A percentile compares a stretch with the other conserved stretches of the same genome.
Conservation (phyloP, 495 filamentous ascomycete species). For the Aspergillus heteromorphus region DNA sequence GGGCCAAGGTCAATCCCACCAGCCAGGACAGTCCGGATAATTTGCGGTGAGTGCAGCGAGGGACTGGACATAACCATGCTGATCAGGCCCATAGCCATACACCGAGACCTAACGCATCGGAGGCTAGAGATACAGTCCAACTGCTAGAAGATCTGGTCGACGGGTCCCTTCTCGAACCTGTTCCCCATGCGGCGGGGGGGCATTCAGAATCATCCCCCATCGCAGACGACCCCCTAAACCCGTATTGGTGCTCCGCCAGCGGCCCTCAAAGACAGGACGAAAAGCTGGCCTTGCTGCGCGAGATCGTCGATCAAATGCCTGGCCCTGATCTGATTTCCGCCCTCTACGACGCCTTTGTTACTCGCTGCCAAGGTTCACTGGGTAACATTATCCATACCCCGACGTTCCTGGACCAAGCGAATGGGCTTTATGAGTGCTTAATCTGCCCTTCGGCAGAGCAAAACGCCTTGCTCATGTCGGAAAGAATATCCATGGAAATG, state of each 20-base stretch:
- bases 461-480: neutral
- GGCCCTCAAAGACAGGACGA: neutral
- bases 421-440: neutral
- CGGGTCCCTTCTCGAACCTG: neutral
- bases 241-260: neutral
- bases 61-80: too few species aligned
- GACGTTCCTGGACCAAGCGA: slow-evolving; percentile 16
- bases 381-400: slow-evolving; percentile 22
- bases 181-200: neutral
- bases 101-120: neutral
- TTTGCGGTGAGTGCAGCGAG: too few species aligned
- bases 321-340: slow-evolving; percentile 9
- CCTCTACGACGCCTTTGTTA: slow-evolving; percentile 23
- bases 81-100: neutral
- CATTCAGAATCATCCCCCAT: neutral
- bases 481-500: neutral
- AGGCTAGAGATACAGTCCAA: neutral
- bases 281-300: slow-evolving; percentile 12
- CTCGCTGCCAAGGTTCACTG: slow-evolving; percentile 25
- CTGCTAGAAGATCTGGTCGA: neutral
- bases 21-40: too few species aligned
- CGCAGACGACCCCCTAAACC: neutral
- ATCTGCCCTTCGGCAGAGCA: neutral
- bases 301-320: slow-evolving; percentile 18
- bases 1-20: neutral